These are phyloP conservation scores for Lentinula raphanica DNA, from an alignment of 768 basidiomycete genomes.

Conservation along the genomic window DNA sequence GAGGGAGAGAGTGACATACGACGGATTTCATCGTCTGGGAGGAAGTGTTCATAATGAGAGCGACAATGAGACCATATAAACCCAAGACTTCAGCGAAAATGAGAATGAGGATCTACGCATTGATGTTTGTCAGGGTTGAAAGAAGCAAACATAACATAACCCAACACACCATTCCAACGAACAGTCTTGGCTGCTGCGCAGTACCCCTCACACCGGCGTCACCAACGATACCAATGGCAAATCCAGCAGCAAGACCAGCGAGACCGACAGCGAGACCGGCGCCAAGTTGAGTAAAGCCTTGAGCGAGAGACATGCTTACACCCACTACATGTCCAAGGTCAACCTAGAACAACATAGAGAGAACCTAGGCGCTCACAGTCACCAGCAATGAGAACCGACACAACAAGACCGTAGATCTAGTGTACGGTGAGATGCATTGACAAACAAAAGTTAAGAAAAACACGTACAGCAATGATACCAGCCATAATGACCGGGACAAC, in stretches of 20 bases:
- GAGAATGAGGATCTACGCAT: constrained; percentile 82
- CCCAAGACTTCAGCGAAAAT: constrained; percentile 96
- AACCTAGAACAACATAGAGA: neutral
- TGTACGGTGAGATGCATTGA: neutral
- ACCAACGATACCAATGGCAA: constrained; percentile 97
- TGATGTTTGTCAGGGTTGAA: neutral
- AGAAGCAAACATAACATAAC: neutral
- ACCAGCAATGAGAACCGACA: constrained; percentile 92
- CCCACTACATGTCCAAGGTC: constrained; percentile 40
- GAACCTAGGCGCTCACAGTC: constrained; percentile 54
- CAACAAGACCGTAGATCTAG: constrained; percentile 96
- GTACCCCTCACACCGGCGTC: constrained; percentile 98
- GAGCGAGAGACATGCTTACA: constrained; percentile 81
- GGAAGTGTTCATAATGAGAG: constrained; percentile 91
- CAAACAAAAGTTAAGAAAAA: neutral
- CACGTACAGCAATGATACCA: constrained; percentile 97
- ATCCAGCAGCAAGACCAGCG: constrained; percentile 94
- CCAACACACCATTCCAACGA: constrained; percentile 83
- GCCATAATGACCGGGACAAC: constrained; percentile 98
- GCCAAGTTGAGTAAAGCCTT: constrained; percentile 91
- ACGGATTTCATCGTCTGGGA: constrained; percentile 32
- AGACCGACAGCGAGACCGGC: constrained; percentile 90
- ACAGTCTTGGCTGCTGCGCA: constrained; percentile 91
- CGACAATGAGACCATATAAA: constrained; percentile 92
- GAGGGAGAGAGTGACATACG: neutral